Evolutionary conservation across 805 yeast genomes (phyloP), one percentile per base, ranked within the genome.

Genomic region (Ogataea philodendri): DNA sequence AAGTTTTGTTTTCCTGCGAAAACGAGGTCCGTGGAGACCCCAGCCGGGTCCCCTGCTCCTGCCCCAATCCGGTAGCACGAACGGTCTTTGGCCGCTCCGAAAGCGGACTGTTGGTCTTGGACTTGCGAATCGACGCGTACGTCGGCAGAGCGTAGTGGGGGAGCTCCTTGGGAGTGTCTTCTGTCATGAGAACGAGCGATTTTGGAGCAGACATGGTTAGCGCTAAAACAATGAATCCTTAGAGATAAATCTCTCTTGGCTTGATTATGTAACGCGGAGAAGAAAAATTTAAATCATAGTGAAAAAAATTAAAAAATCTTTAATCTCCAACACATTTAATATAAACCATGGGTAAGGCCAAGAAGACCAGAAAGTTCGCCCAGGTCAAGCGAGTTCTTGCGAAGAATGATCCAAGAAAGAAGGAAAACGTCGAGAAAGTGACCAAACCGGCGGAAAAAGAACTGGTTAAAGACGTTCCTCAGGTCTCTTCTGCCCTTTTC

Each of bases 361-460:
- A 84, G 69, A 93, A 93, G 66, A 90, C 97, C 9, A 77, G 97
- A 74, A 87, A 89, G 83, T 87, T 90, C 55, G 95, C 95, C n/a
- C 77, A 77, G 35, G 89, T 86, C 40, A 93, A 93, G 64, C 78
- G 95, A 42, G 78, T 89, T 20, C 63, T 89, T 38, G 76, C 78
- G 47, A 68, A 81, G 46, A 84, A 82, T 48, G 95, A 85, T 46
- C 74, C 80, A 17, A 69, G 88, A 44, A 53, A 71, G 49, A 71
- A 65, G 54, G 69, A 65, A 44, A 69, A 67, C 35, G 63, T 69
- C 38, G 65, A 61, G 30, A 64, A 67, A 32, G 62, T 62, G 26
- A 59, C 60, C 17, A 58, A 50, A 37, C 54, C 62, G 22, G 66
- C 76, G 28, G 96, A 89, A 53, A 82, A 86, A 22, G 97, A 89